Base-by-base conservation (phyloP, 1,284 basidiomycete genomes). In the Violaceomyces palustris region DNA sequence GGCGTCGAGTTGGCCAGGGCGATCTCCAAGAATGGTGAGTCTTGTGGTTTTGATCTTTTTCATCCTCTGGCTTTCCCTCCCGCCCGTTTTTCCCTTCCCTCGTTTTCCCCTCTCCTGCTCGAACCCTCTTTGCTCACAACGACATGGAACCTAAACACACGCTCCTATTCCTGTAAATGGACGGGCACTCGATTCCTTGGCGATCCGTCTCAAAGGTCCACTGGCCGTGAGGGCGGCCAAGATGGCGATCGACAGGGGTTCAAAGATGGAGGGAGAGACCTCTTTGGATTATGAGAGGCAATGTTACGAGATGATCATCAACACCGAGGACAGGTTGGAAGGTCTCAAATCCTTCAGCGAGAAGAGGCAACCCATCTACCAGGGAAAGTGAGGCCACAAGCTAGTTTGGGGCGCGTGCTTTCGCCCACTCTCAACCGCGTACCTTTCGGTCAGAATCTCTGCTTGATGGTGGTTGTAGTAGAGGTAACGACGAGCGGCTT, bases 181-280 rank as follows among this genome's bases (percentile, higher is more conserved):
- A n/a, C n/a, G n/a, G n/a, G n/a, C n/a, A n/a, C n/a, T n/a, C n/a
- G n/a, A n/a, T n/a, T n/a, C n/a, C n/a, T n/a, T n/a, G n/a, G n/a
- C n/a, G n/a, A n/a, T n/a, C n/a, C n/a, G n/a, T n/a, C n/a, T n/a
- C n/a, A n/a, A 48, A 91, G 90, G 89, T 25, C 91, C 90, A 7
- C 76, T 96, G 26, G 90, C 91, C 2, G 78, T 96, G 14, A 80
- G 84, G 22, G 89, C 89, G 0, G 90, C 91, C 6, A 96, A 96
- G 71, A 79, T 83, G 56, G 88, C 89, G 3, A 86, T 96, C 47
- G 86, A 87, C 33, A 79, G 83, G 26, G 87, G 89, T 12, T 79
- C 81, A 7, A 83, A 88, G 61, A 77, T 90, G 17, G 78, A 87
- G 44, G 43, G 42, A 4, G 68, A 69, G 35, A 60, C 69, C 80